Conservation (phyloP, 495 filamentous ascomycete species). For the Daldinia childiae region DNA sequence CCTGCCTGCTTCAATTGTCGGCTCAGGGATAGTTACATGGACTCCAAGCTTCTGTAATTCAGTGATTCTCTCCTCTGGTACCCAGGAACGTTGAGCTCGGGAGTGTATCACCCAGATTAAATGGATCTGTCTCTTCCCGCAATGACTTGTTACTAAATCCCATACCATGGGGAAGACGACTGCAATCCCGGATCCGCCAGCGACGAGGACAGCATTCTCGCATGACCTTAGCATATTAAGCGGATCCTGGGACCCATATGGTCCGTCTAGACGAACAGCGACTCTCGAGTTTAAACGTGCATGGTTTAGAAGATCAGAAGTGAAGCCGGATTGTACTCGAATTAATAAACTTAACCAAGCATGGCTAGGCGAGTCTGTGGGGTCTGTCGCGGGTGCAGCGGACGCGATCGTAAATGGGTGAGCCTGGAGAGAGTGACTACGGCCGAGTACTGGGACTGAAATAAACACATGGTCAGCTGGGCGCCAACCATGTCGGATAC, state of each 20-base stretch:
- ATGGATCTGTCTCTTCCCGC: conserved; percentile 51
- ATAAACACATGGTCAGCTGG: conserved; percentile 69
- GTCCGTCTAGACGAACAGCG: conserved; percentile 60
- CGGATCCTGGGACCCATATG: conserved; percentile 60
- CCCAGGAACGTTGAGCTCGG: conserved; percentile 59
- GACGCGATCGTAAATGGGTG: conserved; percentile 73
- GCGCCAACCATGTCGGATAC: conserved; percentile 61
- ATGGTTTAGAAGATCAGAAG: conserved; percentile 61
- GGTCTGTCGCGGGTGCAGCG: conserved; percentile 45
- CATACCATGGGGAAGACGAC: conserved; percentile 65
- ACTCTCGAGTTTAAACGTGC: conserved; percentile 52
- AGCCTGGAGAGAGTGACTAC: conserved; percentile 58
- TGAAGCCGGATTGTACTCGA: conserved; percentile 67
- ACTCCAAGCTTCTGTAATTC: conserved; percentile 58
- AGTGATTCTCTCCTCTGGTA: conserved; percentile 55
- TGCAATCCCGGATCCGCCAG: conserved; percentile 70
- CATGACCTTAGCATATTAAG: conserved; percentile 53
- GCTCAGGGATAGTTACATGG: conserved; percentile 59
- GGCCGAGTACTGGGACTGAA: conserved; percentile 60
- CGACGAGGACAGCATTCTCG: conserved; percentile 61
- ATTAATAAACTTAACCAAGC: conserved; percentile 64
- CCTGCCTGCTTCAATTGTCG: conserved; percentile 61
- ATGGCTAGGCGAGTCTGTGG: conserved; percentile 32
- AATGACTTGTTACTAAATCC: conserved; percentile 43
- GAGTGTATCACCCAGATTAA: conserved; percentile 69